Percentiles rank a stretch among this genome's conserved stretches.
phyloP scores from a whole-genome alignment of 225 moss, liverwort and hornwort species.

The Antitrichia curtipendula region DNA sequence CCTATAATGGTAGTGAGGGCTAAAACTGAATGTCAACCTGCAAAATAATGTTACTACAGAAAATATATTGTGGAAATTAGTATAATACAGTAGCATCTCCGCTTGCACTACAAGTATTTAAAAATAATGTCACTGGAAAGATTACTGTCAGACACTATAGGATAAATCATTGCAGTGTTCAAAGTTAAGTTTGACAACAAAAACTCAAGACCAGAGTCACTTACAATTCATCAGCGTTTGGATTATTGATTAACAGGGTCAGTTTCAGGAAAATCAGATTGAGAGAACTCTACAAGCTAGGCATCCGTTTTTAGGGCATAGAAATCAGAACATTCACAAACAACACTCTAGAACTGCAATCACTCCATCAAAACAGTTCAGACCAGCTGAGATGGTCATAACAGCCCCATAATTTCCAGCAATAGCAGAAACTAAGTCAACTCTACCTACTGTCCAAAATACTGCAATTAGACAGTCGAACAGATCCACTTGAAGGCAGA shows the following conservation, averaged over 20 bases:
- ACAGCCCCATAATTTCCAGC: not conserved
- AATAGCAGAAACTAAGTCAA: not conserved
- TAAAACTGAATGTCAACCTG: not conserved
- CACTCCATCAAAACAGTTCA: not conserved
- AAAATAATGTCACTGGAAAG: not conserved
- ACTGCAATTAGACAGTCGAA: not conserved
- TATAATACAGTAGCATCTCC: not conserved
- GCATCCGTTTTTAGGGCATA: not conserved
- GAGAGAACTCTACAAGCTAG: not conserved
- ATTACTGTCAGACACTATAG: not conserved
- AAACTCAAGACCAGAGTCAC: not conserved
- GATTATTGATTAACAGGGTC: no score
- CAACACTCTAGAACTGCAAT: not conserved
- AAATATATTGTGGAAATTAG: not conserved
- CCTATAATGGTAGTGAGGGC: not conserved
- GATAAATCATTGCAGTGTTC: not conserved
- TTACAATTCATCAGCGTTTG: not conserved
- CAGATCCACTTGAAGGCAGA: not conserved
- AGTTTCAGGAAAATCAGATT: not conserved
- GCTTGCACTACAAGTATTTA: not conserved
- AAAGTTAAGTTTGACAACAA: not conserved
- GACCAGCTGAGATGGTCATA: not conserved
- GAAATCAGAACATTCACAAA: not conserved
- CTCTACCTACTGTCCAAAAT: not conserved
- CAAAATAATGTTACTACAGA: not conserved